Evolutionary conservation across 1,284 basidiomycete species (phyloP), one percentile per base, ranked within the genome.

Genomic region (Singerocomus inundabilis): DNA sequence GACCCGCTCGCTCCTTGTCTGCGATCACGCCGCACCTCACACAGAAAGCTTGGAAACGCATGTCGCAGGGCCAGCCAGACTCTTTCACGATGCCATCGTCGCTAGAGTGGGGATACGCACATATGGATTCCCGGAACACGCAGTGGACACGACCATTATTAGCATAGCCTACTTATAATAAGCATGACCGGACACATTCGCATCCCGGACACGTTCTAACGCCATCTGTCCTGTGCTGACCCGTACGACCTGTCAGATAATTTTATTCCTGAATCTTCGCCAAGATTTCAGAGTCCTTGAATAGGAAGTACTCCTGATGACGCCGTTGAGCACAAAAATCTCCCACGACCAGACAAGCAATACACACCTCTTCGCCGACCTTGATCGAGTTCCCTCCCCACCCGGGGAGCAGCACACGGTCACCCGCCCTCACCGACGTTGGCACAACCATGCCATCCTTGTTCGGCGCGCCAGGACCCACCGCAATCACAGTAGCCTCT

Each of bases 371-470:
- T 29, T 99, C 96, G 51, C 94, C 95, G 47, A 99, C 85, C 75
- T 98, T 99, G 75, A 99, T 95, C 16, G 90, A 72, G 70, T 88
- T 94, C 15, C 96, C 96, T 49, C 96, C 96, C 91, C 95, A 99
- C 24, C 91, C 90, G 8, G 96, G 96, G 6, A 99, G 77, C 46
- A 99, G 78, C 9, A 98, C 94, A 34, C 91, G 82, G 76, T 98
- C 96, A 41, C 96, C 96, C 28, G 86, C 78, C 75, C 90, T 85
- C 49, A 98, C 94, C 33, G 76, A 72, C 24, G 85, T 81, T 11
- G 94, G 90, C n/a, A 88, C 72, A 16, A 96, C 52, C 32, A 79
- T 72, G 40, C 96, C 95, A 6, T 93, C 83, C 76, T 93, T 92
- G 77, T 90, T 84, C 28, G 85, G 85, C 26, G 90, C 90, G 42